Evolutionary conservation across 495 filamentous ascomycete species (phyloP).

Genomic region (Aspergillus diversus): DNA sequence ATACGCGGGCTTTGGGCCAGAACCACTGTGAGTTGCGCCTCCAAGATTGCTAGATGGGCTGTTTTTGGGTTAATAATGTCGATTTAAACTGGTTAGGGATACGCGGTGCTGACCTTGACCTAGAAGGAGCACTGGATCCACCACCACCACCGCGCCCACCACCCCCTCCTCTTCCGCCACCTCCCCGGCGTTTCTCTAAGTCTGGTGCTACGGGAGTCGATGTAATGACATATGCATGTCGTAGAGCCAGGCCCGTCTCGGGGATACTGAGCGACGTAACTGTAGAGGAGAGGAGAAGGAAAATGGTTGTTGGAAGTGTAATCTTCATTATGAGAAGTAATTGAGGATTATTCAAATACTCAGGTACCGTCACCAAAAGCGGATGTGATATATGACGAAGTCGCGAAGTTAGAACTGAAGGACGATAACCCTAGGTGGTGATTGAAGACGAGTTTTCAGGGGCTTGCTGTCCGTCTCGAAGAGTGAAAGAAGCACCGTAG

Average conservation of each 20-base stretch:
- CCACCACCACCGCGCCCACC: slow-evolving; percentile 33
- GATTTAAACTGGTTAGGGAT: not conserved
- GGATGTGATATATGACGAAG: not conserved
- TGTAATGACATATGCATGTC: slow-evolving; percentile 25
- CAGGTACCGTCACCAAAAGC: not conserved
- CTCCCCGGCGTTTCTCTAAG: slow-evolving; percentile 53
- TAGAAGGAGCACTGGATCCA: slow-evolving; percentile 29
- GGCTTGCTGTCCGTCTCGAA: no score
- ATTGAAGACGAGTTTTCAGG: no score
- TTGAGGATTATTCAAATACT: not conserved
- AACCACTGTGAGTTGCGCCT: slow-evolving; percentile 66
- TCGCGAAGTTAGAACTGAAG: no score
- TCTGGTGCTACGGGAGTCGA: slow-evolving; percentile 24
- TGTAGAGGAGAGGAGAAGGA: slow-evolving; percentile 37
- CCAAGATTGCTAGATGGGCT: slow-evolving; percentile 54
- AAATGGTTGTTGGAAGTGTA: slow-evolving; percentile 26
- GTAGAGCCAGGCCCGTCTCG: slow-evolving; percentile 27
- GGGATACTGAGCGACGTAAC: slow-evolving; percentile 36
- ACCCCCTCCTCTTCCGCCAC: slow-evolving; percentile 42
- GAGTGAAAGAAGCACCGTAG: no score
- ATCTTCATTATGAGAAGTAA: slow-evolving; percentile 36
- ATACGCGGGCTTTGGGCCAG: slow-evolving; percentile 61
- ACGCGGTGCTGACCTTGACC: slow-evolving; percentile 21
- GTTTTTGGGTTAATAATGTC: slow-evolving; percentile 1
- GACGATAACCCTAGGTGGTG: no score